Evolutionary conservation across 2,329 filamentous ascomycete genomes (phyloP), one percentile per base, ranked within the genome.

Genomic region (Trichoderma cornu-damae): DNA sequence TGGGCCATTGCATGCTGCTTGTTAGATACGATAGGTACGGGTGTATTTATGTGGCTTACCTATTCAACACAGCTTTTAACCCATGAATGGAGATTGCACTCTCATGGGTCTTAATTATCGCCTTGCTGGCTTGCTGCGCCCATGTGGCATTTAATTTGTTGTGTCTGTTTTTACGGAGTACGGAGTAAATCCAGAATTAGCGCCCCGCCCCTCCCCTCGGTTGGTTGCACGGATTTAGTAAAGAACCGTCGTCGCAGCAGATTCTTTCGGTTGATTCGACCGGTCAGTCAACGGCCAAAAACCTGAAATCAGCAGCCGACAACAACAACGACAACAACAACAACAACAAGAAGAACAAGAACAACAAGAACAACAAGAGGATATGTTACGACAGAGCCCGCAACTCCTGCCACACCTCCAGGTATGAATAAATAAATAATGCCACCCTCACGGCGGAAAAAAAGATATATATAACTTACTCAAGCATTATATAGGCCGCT

Each of bases 381-480:
- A 53, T 16, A 70, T 70, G 68, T 62, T 69, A 60, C 68, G 67
- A 58, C 64, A 64, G 61, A 65, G 57, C 61, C 57, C 63, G 50
- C 63, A 63, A 61, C 61, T 64, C 30, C 50, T 68, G 26, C 58
- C 60, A 60, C 62, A 61, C 48, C 56, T 65, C 26, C 61, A 66
- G 59, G 68, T 70, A 64, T 22, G 61, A 22, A 4, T 2, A 18
- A 24, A n/a, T n/a, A n/a, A n/a, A n/a, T n/a, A n/a, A n/a, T n/a
- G n/a, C n/a, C 18, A 9, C 20, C 8, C 4, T 16, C 4, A 6
- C 7, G 7, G 4, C 12, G 9, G 24, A 42, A 20, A 3, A 16
- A 14, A 14, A 14, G 12, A 26, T 18, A 26, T 11, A 22, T 11
- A 18, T 16, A n/a, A 8, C 53, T 56, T 34, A 56, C 11, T 24